phyloP scores from a whole-genome alignment of 2,329 filamentous ascomycete species.

The Neofusicoccum parvum region DNA sequence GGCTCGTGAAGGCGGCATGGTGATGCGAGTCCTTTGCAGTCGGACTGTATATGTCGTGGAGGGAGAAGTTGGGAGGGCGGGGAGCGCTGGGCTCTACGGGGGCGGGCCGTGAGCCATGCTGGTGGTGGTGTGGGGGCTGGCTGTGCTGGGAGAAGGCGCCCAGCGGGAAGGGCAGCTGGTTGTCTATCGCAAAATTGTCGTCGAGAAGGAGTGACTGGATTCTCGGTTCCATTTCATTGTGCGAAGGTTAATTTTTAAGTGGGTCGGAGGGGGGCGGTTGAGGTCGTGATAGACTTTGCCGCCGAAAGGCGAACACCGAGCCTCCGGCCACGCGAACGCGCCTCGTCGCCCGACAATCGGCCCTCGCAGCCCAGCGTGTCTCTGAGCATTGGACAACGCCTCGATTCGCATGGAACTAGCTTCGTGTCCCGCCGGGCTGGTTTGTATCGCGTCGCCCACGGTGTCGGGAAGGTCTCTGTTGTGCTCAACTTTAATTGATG shows the following conservation, averaged over 20 bases:
- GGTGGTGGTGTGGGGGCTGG: slow-evolving; percentile 1
- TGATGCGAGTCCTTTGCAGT: slow-evolving; percentile 16
- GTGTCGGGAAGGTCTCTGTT: not conserved
- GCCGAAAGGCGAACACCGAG: slow-evolving; percentile 6
- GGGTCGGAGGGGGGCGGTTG: slow-evolving; percentile 17
- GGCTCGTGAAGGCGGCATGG: slow-evolving; percentile 9
- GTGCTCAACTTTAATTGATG: not conserved
- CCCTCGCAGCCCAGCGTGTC: not conserved
- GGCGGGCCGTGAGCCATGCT: slow-evolving; percentile 18
- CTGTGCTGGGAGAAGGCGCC: slow-evolving; percentile 9
- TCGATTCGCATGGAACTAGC: not conserved
- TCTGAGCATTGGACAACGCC: not conserved
- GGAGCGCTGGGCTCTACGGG: slow-evolving; percentile 23
- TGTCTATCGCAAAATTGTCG: slow-evolving; percentile 19
- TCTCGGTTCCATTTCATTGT: slow-evolving; percentile 23
- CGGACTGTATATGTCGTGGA: slow-evolving; percentile 16
- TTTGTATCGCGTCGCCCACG: not conserved
- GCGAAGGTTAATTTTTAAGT: slow-evolving; percentile 18
- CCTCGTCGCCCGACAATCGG: not conserved
- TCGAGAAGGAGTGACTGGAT: slow-evolving; percentile 22
- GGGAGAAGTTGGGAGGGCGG: slow-evolving; percentile 6
- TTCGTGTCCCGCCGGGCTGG: not conserved
- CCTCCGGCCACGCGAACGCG: not conserved
- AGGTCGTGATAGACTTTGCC: slow-evolving; percentile 21
- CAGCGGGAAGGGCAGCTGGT: slow-evolving; percentile 21